phyloP scores from a whole-genome alignment of 2,329 filamentous ascomycete species.

The Lojkania enalia region DNA sequence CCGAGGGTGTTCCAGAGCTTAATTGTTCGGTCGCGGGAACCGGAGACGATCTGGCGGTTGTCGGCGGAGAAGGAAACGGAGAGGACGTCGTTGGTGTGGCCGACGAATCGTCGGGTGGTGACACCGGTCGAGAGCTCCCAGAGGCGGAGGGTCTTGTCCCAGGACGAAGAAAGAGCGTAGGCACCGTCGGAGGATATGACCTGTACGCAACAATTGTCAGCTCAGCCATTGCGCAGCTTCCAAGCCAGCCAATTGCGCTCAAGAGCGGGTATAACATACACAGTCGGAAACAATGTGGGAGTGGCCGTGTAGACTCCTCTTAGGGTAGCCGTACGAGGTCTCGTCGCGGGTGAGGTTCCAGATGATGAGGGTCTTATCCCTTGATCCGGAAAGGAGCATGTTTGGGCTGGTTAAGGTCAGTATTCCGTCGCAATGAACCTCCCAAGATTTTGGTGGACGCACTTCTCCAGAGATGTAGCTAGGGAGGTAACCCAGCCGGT shows the following conservation, averaged over 20 bases:
- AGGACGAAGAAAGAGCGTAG: constrained; percentile 97
- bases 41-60: constrained; percentile 99
- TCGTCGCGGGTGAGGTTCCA: constrained; percentile 99
- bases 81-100: constrained; percentile 99
- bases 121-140: constrained; percentile 98
- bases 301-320: constrained; percentile 98
- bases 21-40: constrained; percentile 97
- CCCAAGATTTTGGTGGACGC: constrained; percentile 22
- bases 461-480: constrained; percentile 99
- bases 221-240: constrained; percentile 26
- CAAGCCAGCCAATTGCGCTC: constrained; percentile 31
- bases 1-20: constrained; percentile 99
- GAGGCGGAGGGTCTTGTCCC: constrained; percentile 99
- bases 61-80: constrained; percentile 99
- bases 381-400: constrained; percentile 97
- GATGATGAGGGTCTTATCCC: constrained; percentile 99
- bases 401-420: constrained; percentile 71
- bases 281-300: constrained; percentile 99
- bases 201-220: constrained; percentile 56
- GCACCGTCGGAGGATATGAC: constrained; percentile 99
- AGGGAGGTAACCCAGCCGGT: constrained; percentile 99
- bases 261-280: constrained; percentile 65
- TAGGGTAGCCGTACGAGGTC: constrained; percentile 97
- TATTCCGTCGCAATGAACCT: constrained; percentile 19
- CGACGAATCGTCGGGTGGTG: constrained; percentile 97